Conservation (phyloP, 768 basidiomycete genomes). For the Psilocybe cubensis region DNA sequence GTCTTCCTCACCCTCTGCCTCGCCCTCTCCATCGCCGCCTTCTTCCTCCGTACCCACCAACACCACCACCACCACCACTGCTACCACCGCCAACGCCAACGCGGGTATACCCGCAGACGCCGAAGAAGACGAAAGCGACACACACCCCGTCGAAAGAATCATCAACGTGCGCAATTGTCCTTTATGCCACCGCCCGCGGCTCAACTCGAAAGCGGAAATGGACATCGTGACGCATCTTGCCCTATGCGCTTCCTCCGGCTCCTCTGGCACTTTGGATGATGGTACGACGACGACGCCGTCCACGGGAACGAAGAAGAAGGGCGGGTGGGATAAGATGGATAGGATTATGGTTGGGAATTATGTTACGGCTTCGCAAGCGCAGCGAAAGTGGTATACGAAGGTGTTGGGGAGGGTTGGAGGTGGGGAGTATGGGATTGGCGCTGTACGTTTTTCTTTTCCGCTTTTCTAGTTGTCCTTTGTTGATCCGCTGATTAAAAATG, state of each 20-base stretch:
- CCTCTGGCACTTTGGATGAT: no score
- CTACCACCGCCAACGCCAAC: neutral
- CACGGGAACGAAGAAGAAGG: no score
- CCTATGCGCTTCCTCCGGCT: slow-evolving; percentile 90
- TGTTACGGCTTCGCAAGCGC: slow-evolving; percentile 92
- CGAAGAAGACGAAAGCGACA: slow-evolving; percentile 12
- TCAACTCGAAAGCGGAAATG: slow-evolving; percentile 87
- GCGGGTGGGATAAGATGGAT: slow-evolving; percentile 91
- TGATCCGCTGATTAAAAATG: no score
- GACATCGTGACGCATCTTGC: slow-evolving; percentile 98
- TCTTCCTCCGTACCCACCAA: neutral
- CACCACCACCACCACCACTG: no score
- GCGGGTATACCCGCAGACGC: neutral
- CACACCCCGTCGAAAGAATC: slow-evolving; percentile 67
- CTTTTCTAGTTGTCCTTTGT: neutral
- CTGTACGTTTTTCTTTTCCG: slow-evolving; percentile 46
- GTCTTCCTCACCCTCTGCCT: neutral
- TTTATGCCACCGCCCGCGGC: slow-evolving; percentile 84
- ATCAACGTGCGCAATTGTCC: slow-evolving; percentile 97
- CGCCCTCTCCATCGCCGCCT: neutral
- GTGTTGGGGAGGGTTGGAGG: slow-evolving; percentile 84
- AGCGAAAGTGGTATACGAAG: slow-evolving; percentile 96
- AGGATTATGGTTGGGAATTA: slow-evolving; percentile 92
- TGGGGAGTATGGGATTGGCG: slow-evolving; percentile 89
- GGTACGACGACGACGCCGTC: no score